Conservation (phyloP, 345 rosid species). For the Hypericum androsaemum region DNA sequence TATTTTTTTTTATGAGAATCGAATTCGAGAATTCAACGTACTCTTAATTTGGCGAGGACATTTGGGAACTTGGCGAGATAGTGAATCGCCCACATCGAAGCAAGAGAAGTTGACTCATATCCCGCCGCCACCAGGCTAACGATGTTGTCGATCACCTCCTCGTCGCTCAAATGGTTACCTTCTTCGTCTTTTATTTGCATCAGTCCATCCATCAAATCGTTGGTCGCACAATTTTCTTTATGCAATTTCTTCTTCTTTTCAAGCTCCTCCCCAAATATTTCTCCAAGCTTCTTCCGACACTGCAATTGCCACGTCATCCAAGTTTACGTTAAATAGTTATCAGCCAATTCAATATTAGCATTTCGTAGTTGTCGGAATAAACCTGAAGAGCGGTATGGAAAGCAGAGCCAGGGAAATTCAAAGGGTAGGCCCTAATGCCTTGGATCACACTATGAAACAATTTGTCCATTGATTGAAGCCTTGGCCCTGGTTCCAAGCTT, state of each 20-base stretch:
- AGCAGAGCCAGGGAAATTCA: slow-evolving; percentile 32
- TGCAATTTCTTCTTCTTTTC: slow-evolving; percentile 23
- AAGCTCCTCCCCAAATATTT: slow-evolving; percentile 12
- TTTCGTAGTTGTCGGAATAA: background rate
- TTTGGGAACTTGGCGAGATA: slow-evolving; percentile 28
- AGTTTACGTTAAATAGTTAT: too few relatives aligned
- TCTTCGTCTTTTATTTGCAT: slow-evolving; percentile 28
- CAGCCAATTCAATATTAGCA: too few relatives aligned
- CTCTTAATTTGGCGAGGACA: slow-evolving; percentile 20
- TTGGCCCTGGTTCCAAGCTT: slow-evolving; percentile 30
- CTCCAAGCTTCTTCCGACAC: slow-evolving; percentile 23
- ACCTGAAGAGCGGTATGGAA: slow-evolving; percentile 26
- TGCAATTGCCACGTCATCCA: background rate
- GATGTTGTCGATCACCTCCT: slow-evolving; percentile 33
- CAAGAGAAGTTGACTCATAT: slow-evolving; percentile 21
- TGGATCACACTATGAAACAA: slow-evolving; percentile 14
- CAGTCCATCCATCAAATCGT: slow-evolving; percentile 34
- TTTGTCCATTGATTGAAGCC: slow-evolving; percentile 8
- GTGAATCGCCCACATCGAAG: slow-evolving; percentile 34
- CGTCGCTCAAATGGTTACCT: slow-evolving; percentile 25
- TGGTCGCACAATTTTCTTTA: background rate
- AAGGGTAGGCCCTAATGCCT: slow-evolving; percentile 28
- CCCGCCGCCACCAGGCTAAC: slow-evolving; percentile 26
- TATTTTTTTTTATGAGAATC: too few relatives aligned
- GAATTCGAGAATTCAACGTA: background rate